Conservation (phyloP, 371 early-diverging fungal species). For the Mortierella sp. region DNA sequence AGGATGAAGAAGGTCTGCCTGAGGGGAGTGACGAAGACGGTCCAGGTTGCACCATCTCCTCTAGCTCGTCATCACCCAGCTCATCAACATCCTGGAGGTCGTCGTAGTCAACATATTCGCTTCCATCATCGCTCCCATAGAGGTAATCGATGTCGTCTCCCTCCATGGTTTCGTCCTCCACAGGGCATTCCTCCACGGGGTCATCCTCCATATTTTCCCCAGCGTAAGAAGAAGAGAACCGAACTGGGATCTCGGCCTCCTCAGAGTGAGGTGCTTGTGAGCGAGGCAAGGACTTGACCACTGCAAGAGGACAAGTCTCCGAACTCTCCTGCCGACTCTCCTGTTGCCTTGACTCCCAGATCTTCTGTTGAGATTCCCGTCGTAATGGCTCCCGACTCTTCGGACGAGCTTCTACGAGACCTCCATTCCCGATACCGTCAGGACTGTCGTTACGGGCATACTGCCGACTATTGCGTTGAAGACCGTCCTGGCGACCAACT, state of each 20-base stretch:
- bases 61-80: not conserved
- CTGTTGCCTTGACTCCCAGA: not conserved
- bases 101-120: not conserved
- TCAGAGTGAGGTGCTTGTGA: not conserved
- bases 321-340: not conserved
- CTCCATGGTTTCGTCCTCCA: not conserved
- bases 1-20: not conserved
- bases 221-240: no score
- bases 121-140: not conserved
- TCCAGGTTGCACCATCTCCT: not conserved
- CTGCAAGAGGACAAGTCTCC: not conserved
- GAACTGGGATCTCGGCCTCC: not conserved
- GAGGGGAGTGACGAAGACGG: not conserved
- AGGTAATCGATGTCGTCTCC: not conserved
- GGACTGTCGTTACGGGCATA: not conserved
- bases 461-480: not conserved
- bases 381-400: not conserved
- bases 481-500: not conserved
- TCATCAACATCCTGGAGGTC: not conserved
- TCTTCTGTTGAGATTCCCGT: not conserved
- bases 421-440: not conserved
- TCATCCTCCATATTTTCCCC: no score
- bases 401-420: not conserved
- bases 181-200: no score
- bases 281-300: not conserved